A percentile compares a stretch with the other conserved stretches of the same genome.
These are phyloP conservation scores for Mycena sp. DNA, from an alignment of 1,284 basidiomycete genomes.

Conservation along the genomic window DNA sequence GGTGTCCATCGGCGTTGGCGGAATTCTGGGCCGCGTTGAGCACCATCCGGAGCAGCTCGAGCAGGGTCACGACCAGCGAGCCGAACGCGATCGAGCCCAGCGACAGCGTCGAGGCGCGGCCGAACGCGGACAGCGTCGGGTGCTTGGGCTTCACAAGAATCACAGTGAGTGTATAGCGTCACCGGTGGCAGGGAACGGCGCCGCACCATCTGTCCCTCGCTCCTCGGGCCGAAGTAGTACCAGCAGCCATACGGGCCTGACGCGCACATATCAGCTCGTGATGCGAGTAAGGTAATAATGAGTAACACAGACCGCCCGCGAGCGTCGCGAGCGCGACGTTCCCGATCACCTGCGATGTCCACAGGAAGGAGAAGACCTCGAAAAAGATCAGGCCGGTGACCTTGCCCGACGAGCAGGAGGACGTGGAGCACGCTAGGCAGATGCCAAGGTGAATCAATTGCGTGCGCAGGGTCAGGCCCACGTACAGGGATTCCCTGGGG, in stretches of 20 bases:
- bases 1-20: conserved; percentile 79
- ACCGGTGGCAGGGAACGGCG: neutral
- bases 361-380: conserved; percentile 84
- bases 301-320: conserved; percentile 71
- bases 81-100: conserved; percentile 93
- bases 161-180: conserved; percentile 5
- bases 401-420: conserved; percentile 56
- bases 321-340: conserved; percentile 85
- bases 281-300: conserved; percentile 1
- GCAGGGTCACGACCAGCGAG: conserved; percentile 86
- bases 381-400: conserved; percentile 80
- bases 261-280: neutral
- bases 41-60: conserved; percentile 80
- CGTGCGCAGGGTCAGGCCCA: conserved; percentile 3
- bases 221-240: conserved; percentile 79
- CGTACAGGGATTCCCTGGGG: conserved; percentile 75
- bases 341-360: conserved; percentile 83
- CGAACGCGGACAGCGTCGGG: conserved; percentile 78
- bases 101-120: conserved; percentile 85
- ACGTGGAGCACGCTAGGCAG: conserved; percentile 40
- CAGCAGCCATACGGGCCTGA: conserved; percentile 53
- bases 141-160: conserved; percentile 70
- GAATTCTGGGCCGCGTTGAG: conserved; percentile 73
- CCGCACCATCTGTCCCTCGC: conserved; percentile 67
- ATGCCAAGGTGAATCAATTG: neutral